A percentile compares a stretch with the other conserved stretches of the same genome.
These are phyloP conservation scores for Populus tremula DNA, from an alignment of 345 rosid genomes.

Conservation along the genomic window DNA sequence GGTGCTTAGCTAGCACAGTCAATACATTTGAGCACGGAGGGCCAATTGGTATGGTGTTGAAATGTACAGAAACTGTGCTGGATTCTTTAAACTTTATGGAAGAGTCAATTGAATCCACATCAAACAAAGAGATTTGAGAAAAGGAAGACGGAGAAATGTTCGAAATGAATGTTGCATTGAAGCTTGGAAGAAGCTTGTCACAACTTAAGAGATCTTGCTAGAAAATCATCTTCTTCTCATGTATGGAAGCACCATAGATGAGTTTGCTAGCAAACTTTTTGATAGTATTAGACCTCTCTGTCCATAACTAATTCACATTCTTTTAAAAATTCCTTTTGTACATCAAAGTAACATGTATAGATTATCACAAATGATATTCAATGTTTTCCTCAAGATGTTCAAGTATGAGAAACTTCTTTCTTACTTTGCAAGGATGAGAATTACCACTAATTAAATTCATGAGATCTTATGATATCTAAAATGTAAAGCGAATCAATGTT, in stretches of 20 bases:
- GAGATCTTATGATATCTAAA: not conserved
- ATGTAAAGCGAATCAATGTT: not conserved
- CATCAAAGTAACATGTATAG: not conserved
- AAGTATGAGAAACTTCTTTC: not conserved
- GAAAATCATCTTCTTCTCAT: constrained; percentile 18
- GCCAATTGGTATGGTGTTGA: constrained; percentile 60
- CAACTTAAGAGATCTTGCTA: constrained; percentile 42
- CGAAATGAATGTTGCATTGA: constrained; percentile 38
- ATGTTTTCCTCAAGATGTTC: not conserved
- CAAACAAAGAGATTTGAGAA: constrained; percentile 18
- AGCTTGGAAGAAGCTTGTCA: constrained; percentile 52
- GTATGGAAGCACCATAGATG: constrained; percentile 22
- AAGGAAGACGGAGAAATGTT: constrained; percentile 42
- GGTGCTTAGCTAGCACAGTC: constrained; percentile 39
- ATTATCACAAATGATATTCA: not conserved
- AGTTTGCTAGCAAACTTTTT: constrained; percentile 49
- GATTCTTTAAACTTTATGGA: constrained; percentile 35
- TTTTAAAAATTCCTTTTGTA: not conserved
- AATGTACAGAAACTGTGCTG: constrained; percentile 51
- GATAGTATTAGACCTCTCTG: not conserved
- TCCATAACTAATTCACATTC: not conserved
- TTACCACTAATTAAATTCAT: too few species aligned
- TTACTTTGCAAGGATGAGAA: not conserved
- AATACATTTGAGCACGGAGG: constrained; percentile 44
- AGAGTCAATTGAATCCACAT: constrained; percentile 29